These are phyloP conservation scores for Boletus tylopilopsis DNA, from an alignment of 768 basidiomycete species.

Conservation along the genomic window DNA sequence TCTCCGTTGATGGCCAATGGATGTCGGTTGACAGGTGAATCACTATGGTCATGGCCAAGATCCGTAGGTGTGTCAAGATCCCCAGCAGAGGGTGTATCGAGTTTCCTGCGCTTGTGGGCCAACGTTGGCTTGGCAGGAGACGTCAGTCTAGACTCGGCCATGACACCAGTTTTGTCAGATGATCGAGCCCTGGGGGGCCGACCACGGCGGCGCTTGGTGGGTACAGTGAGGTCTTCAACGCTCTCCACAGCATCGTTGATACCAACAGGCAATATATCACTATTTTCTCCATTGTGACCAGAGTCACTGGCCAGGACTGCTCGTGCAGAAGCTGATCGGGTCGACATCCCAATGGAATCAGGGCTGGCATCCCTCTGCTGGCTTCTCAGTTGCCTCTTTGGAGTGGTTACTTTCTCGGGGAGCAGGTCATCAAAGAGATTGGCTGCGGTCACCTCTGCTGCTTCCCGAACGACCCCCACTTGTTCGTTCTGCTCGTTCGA, in stretches of 20 bases:
- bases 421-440: slow-evolving; percentile 32
- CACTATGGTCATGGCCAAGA: background rate
- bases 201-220: slow-evolving; percentile 33
- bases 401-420: slow-evolving; percentile 10
- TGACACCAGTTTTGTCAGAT: slow-evolving; percentile 1
- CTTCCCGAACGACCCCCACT: slow-evolving; percentile 1
- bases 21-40: slow-evolving; percentile 3
- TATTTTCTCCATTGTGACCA: slow-evolving; percentile 4
- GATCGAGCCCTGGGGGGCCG: slow-evolving; percentile 28
- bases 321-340: slow-evolving; percentile 19
- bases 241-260: background rate
- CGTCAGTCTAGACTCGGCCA: slow-evolving; percentile 6
- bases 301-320: slow-evolving; percentile 11
- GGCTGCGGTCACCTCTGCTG: slow-evolving; percentile 22
- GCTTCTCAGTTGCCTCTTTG: slow-evolving; percentile 18
- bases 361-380: slow-evolving; percentile 11
- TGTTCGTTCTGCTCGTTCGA: slow-evolving; percentile 17
- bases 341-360: slow-evolving; percentile 17
- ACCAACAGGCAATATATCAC: slow-evolving; percentile 7
- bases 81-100: slow-evolving; percentile 33
- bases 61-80: slow-evolving; percentile 19
- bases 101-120: slow-evolving; percentile 44
- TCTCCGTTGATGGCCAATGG: slow-evolving; percentile 15
- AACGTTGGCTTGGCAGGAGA: slow-evolving; percentile 20
- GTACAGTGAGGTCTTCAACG: slow-evolving; percentile 5